Conservation (phyloP, 495 filamentous ascomycete genomes). For the Xylaria intraflava region DNA sequence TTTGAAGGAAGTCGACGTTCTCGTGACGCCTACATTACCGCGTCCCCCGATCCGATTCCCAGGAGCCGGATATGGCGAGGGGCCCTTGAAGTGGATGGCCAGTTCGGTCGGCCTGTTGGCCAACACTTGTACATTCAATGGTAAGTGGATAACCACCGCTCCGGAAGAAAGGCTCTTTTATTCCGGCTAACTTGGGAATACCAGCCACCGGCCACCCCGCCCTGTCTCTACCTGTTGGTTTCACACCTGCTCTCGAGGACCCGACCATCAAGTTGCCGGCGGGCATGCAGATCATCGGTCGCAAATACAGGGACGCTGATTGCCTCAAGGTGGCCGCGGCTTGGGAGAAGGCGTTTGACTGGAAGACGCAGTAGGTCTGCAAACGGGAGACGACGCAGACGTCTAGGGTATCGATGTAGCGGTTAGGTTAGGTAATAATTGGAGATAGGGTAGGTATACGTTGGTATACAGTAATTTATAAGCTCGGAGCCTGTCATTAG, state of each 20-base stretch:
- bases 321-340: constrained; percentile 44
- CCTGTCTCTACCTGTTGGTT: constrained; percentile 49
- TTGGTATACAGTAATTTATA: too few species aligned
- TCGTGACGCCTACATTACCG: constrained; percentile 43
- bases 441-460: too few species aligned
- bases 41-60: constrained; percentile 22
- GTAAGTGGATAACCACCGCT: constrained; percentile 2
- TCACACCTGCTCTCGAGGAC: constrained; percentile 39
- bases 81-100: constrained; percentile 35
- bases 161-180: not conserved
- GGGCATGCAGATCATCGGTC: constrained; percentile 54
- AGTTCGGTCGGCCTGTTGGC: constrained; percentile 41
- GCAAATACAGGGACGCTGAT: constrained; percentile 42
- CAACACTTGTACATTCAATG: constrained; percentile 52
- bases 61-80: constrained; percentile 14
- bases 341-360: constrained; percentile 46
- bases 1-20: constrained; percentile 37
- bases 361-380: constrained; percentile 30
- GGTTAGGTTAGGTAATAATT: not conserved
- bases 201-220: constrained; percentile 48
- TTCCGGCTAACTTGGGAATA: constrained; percentile 13
- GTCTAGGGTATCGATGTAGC: not conserved
- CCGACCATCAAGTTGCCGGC: constrained; percentile 43
- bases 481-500: not conserved
- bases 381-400: not conserved